A percentile compares a stretch with the other conserved stretches of the same genome.
Evolutionary conservation across 345 rosid species (phyloP).

Genomic region (Durio zibethinus): DNA sequence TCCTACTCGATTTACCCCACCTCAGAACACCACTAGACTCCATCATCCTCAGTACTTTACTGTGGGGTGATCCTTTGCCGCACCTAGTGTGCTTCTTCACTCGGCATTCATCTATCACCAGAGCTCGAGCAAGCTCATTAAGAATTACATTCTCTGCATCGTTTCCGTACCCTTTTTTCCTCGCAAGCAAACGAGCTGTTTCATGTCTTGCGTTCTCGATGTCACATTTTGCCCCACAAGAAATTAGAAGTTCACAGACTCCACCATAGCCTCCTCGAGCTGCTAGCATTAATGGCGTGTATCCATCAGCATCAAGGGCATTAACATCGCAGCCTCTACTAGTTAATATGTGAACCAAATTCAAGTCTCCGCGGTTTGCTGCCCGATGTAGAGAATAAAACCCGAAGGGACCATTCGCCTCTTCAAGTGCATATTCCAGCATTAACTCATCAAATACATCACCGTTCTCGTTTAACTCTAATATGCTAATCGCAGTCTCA

Average conservation of each 20-base stretch:
- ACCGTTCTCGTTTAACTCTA: conserved; percentile 24
- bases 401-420: conserved; percentile 27
- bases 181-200: conserved; percentile 45
- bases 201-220: conserved; percentile 41
- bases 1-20: conserved; percentile 57
- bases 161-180: conserved; percentile 16
- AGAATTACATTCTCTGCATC: conserved; percentile 35
- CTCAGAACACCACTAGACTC: conserved; percentile 34
- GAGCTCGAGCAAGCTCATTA: conserved; percentile 49
- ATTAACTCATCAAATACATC: conserved; percentile 36
- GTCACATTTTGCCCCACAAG: conserved; percentile 39
- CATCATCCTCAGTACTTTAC: conserved; percentile 41
- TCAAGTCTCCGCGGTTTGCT: conserved; percentile 45
- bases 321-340: conserved; percentile 41
- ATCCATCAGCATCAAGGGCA: conserved; percentile 46
- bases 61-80: conserved; percentile 57
- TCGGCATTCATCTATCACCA: conserved; percentile 38
- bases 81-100: conserved; percentile 57
- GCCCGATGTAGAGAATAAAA: conserved; percentile 52
- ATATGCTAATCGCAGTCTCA: conserved; percentile 36
- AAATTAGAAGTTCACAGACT: conserved; percentile 42
- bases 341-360: conserved; percentile 30
- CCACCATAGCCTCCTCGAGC: conserved; percentile 48
- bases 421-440: conserved; percentile 43
- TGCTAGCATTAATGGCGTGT: conserved; percentile 57